Evolutionary conservation across 176 grass and related monocot genomes (phyloP).

Genomic region (Carex myosuroides): DNA sequence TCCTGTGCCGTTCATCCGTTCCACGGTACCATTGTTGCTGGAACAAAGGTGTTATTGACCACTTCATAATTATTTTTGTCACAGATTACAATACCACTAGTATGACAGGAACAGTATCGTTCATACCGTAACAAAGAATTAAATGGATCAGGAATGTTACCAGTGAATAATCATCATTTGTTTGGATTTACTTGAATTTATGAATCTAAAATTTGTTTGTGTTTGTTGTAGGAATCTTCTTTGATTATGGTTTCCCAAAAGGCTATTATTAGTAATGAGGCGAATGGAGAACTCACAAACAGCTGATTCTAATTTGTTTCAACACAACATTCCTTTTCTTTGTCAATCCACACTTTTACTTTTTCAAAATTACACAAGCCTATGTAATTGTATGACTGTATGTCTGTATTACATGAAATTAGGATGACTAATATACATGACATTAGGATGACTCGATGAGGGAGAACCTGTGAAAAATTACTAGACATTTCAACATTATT

Average conservation of each 20-base stretch:
- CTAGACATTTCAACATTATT: not conserved
- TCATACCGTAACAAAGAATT: not conserved
- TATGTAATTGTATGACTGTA: conserved; percentile 9
- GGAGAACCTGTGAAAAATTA: conserved; percentile 9
- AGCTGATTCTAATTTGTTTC: not conserved
- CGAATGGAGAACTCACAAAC: not conserved
- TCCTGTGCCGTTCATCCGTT: conserved; percentile 69
- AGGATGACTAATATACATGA: not conserved
- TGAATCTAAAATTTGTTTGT: conserved; percentile 21
- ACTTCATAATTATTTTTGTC: not conserved
- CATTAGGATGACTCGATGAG: not conserved
- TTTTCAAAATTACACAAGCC: not conserved
- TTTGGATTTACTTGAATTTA: conserved; percentile 4
- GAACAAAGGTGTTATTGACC: conserved; percentile 60
- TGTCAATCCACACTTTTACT: conserved; percentile 7
- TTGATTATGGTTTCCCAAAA: conserved; percentile 70
- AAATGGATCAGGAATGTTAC: not conserved
- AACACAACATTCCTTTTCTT: not conserved
- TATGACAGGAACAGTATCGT: not conserved
- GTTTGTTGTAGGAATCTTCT: conserved; percentile 51
- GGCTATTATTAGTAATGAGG: conserved; percentile 6
- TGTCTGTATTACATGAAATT: not conserved
- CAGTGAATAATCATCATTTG: not conserved
- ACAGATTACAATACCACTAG: not conserved
- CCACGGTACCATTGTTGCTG: conserved; percentile 51